Evolutionary conservation across 768 basidiomycete species (phyloP).

Genomic region (Rubroboletus pulcherrimus): DNA sequence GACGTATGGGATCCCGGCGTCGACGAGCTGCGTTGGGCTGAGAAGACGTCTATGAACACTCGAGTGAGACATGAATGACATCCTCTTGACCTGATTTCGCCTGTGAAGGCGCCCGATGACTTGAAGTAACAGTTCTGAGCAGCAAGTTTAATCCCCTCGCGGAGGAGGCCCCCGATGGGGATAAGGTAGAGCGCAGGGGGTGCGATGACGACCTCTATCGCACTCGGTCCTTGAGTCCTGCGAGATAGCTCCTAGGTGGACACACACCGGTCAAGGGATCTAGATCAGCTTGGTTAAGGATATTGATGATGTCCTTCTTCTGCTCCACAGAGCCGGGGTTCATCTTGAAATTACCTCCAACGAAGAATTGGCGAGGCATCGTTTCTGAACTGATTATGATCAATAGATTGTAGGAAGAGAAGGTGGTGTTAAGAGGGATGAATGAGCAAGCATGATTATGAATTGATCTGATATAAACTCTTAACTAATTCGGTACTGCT

Average conservation of each 20-base stretch:
- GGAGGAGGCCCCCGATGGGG: slow-evolving; percentile 56
- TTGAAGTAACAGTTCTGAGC: slow-evolving; percentile 93
- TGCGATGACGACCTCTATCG: slow-evolving; percentile 85
- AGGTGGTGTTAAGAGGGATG: neutral
- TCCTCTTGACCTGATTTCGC: slow-evolving; percentile 79
- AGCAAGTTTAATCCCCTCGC: slow-evolving; percentile 70
- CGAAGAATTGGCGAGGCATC: slow-evolving; percentile 87
- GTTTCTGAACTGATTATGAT: slow-evolving; percentile 3
- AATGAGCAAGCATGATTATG: neutral
- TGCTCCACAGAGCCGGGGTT: slow-evolving; percentile 70
- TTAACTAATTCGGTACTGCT: neutral
- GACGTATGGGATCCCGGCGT: slow-evolving; percentile 86
- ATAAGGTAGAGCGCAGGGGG: slow-evolving; percentile 89
- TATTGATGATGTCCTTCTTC: slow-evolving; percentile 60
- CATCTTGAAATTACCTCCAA: slow-evolving; percentile 99
- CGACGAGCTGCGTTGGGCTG: slow-evolving; percentile 80
- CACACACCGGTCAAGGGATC: slow-evolving; percentile 68
- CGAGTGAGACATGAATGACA: neutral
- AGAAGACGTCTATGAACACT: neutral
- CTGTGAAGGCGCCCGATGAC: slow-evolving; percentile 87
- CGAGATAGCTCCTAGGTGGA: neutral
- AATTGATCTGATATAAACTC: neutral
- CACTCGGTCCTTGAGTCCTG: slow-evolving; percentile 8
- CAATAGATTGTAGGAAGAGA: neutral
- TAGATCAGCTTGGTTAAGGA: slow-evolving; percentile 75